A percentile compares a stretch with the other conserved stretches of the same genome.
These are phyloP conservation scores for Moricandia moricandioides DNA, from an alignment of 345 rosid species.

Conservation along the genomic window DNA sequence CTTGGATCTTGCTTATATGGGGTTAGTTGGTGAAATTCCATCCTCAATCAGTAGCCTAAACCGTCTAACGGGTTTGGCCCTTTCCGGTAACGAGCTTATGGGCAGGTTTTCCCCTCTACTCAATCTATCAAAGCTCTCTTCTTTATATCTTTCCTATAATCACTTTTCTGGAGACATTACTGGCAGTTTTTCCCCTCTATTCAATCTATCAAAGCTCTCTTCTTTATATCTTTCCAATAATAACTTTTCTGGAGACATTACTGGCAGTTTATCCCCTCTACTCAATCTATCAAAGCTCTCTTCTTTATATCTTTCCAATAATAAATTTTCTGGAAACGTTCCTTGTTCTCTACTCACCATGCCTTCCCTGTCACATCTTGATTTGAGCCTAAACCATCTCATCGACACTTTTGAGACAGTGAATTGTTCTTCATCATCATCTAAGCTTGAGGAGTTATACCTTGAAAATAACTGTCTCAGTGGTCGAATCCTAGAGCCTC, in stretches of 20 bases:
- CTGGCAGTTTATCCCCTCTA: no score
- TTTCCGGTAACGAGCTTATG: not conserved
- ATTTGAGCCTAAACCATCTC: not conserved
- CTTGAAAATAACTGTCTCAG: not conserved
- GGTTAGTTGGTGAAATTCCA: not conserved
- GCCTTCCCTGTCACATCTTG: not conserved
- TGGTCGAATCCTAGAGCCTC: not conserved
- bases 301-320: not conserved
- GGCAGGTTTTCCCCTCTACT: not conserved
- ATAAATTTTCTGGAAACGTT: not conserved
- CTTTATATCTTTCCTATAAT: not conserved
- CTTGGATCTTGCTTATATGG: not conserved
- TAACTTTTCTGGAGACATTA: no score
- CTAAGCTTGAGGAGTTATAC: not conserved
- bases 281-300: not conserved
- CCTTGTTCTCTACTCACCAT: not conserved
- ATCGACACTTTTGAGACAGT: not conserved
- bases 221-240: not conserved
- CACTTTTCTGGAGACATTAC: no score
- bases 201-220: not conserved
- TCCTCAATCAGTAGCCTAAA: not conserved
- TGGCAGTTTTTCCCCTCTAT: not conserved
- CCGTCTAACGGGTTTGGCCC: not conserved
- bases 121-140: not conserved
- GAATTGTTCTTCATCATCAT: not conserved